These are phyloP conservation scores for Clonostachys sp. DNA, from an alignment of 2,329 filamentous ascomycete genomes.

Conservation along the genomic window DNA sequence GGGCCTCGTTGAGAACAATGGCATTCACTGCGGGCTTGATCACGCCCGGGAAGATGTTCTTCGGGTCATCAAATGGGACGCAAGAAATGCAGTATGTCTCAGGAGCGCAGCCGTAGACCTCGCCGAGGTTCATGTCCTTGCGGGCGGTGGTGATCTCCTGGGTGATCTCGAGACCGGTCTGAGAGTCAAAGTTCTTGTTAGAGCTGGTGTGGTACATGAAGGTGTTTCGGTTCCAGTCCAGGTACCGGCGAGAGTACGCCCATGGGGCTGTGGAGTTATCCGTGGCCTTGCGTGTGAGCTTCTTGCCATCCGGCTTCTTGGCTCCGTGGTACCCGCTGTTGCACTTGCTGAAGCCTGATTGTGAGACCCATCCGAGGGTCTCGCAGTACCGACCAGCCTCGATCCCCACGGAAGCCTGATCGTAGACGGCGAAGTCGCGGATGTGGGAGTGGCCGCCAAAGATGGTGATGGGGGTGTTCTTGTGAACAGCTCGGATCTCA, in stretches of 20 bases:
- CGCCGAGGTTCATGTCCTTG: slow-evolving; percentile 47
- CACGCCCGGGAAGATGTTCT: slow-evolving; percentile 48
- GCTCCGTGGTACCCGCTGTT: slow-evolving; percentile 34
- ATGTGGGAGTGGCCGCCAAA: slow-evolving; percentile 64
- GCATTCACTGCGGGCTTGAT: slow-evolving; percentile 44
- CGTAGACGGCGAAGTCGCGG: slow-evolving; percentile 60
- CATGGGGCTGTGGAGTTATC: slow-evolving; percentile 28
- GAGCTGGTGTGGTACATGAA: slow-evolving; percentile 59
- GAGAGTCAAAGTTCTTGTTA: slow-evolving; percentile 45
- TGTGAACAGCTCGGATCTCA: slow-evolving; percentile 51
- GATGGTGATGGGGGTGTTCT: slow-evolving; percentile 56
- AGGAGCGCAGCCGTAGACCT: slow-evolving; percentile 56
- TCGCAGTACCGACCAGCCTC: slow-evolving; percentile 65
- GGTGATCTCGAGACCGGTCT: slow-evolving; percentile 38
- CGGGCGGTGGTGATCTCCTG: slow-evolving; percentile 44
- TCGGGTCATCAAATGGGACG: slow-evolving; percentile 42
- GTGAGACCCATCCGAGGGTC: slow-evolving; percentile 62
- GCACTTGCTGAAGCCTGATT: slow-evolving; percentile 49
- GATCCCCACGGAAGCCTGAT: slow-evolving; percentile 55
- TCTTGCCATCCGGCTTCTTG: slow-evolving; percentile 27
- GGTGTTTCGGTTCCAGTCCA: slow-evolving; percentile 65
- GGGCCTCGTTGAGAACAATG: slow-evolving; percentile 45
- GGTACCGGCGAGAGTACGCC: slow-evolving; percentile 54
- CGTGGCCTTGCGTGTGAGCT: slow-evolving; percentile 31
- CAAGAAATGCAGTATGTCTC: slow-evolving; percentile 54